Evolutionary conservation across 352 stramenopile genomes (phyloP), one percentile per base, ranked within the genome.

Genomic region (Pythium aristosporum): DNA sequence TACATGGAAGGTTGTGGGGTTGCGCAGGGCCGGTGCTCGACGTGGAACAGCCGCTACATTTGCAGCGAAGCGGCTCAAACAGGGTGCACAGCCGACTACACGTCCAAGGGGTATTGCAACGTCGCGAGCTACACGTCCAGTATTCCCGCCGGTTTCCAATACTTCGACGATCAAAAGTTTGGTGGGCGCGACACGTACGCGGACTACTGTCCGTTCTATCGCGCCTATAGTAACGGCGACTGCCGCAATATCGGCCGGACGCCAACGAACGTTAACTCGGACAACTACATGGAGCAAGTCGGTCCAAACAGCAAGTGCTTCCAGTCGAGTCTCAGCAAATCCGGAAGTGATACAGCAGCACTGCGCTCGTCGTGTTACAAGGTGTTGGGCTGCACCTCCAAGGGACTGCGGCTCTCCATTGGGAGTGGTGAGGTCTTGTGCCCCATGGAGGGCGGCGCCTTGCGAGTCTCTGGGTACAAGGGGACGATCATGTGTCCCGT

Each of bases 201-300:
- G 0, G 87, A 95, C 69, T 94, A 91, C 66, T 95, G 87, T 59
- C 85, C 87, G 30, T 88, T 90, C 56, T 93, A 89, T 56, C 73
- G 76, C 2, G 81, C 73, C 7, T 93, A 90, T 59, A 89, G 78
- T 63, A 93, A 92, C 46, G 85, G 85, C 2, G 87, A 92, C 49
- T 95, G 87, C 43, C 74, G 77, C 20, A 74, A 79, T 7, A 82
- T 88, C 57, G 79, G 80, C 20, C 74, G 68, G 7, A 60, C 72
- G 0, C 16, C 72, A 0, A 89, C 84, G 11, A 56, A 74, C 2
- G 39, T 67, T 0, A 69, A 87, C 50, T 57, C 75, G 3, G 59
- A 58, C 15, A 83, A 83, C 55, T 77, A 57, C 6, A 86, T 90
- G 72, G 82, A 93, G 54, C 74, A 76, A 28, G 56, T 77, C 2